Conservation (phyloP, 495 filamentous ascomycete species). For the Penicillium antarcticum region DNA sequence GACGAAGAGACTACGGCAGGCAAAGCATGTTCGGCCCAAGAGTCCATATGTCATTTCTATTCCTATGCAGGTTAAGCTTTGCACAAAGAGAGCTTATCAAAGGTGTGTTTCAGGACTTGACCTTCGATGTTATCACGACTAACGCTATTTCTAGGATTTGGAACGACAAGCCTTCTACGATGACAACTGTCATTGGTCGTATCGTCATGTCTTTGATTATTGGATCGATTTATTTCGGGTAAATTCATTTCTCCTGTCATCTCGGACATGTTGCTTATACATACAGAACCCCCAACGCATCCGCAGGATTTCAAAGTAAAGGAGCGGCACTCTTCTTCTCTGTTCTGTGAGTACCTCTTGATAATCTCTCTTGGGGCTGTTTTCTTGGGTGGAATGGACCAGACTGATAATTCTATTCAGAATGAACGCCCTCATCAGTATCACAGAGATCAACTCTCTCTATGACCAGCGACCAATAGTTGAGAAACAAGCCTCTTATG, state of each 20-base stretch:
- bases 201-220: constrained; percentile 78
- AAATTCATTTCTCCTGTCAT: constrained; percentile 26
- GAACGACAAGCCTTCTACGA: constrained; percentile 71
- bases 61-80: constrained; percentile 47
- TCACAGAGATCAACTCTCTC: constrained; percentile 59
- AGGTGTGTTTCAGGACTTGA: constrained; percentile 16
- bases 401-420: constrained; percentile 34
- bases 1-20: constrained; percentile 34
- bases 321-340: constrained; percentile 88
- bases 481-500: constrained; percentile 62
- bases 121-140: constrained; percentile 9
- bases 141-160: constrained; percentile 44
- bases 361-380: constrained; percentile 29
- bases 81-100: constrained; percentile 51
- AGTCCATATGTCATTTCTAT: constrained; percentile 46
- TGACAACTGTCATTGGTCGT: constrained; percentile 79
- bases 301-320: constrained; percentile 68
- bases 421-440: constrained; percentile 51
- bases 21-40: constrained; percentile 39
- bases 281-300: constrained; percentile 56
- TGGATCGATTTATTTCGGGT: constrained; percentile 82
- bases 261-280: constrained; percentile 43
- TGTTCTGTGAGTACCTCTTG: constrained; percentile 61
- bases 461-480: constrained; percentile 62
- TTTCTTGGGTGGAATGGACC: no score